Evolutionary conservation across 352 stramenopile species (phyloP).

Genomic region (Phytophthora pinifolia): DNA sequence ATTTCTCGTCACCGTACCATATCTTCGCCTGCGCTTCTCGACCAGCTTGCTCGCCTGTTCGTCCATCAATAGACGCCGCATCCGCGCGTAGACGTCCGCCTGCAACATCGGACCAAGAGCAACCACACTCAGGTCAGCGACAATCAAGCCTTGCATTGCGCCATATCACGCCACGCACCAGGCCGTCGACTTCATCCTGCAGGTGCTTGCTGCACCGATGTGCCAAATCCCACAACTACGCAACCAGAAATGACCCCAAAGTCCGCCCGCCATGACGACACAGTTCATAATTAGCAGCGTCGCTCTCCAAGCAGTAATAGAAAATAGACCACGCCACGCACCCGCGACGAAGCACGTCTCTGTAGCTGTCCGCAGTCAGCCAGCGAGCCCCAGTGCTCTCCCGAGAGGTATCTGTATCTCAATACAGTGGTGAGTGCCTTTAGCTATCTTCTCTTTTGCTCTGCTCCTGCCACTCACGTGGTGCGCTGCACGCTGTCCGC

Average conservation of each 20-base stretch:
- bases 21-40: slow-evolving; percentile 40
- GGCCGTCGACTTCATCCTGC: slow-evolving; percentile 43
- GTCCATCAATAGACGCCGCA: slow-evolving; percentile 41
- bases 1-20: slow-evolving; percentile 36
- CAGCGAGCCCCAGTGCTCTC: slow-evolving; percentile 63
- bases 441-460: background rate
- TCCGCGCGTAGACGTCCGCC: slow-evolving; percentile 45
- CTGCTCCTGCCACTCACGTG: slow-evolving; percentile 37
- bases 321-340: slow-evolving; percentile 19
- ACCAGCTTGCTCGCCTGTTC: slow-evolving; percentile 21
- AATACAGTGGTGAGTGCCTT: too few relatives aligned
- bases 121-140: background rate
- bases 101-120: slow-evolving; percentile 3
- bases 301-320: too few relatives aligned
- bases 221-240: slow-evolving; percentile 68
- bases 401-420: slow-evolving; percentile 52
- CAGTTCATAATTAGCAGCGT: background rate
- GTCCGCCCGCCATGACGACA: background rate
- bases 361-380: slow-evolving; percentile 51
- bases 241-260: background rate
- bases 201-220: slow-evolving; percentile 64
- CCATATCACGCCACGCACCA: slow-evolving; percentile 34
- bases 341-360: slow-evolving; percentile 44
- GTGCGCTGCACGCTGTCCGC: slow-evolving; percentile 77
- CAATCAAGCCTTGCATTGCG: background rate